Evolutionary conservation across 1,139 yeast genomes (phyloP).

Genomic region (Yamadazyma atmosphaerica): DNA sequence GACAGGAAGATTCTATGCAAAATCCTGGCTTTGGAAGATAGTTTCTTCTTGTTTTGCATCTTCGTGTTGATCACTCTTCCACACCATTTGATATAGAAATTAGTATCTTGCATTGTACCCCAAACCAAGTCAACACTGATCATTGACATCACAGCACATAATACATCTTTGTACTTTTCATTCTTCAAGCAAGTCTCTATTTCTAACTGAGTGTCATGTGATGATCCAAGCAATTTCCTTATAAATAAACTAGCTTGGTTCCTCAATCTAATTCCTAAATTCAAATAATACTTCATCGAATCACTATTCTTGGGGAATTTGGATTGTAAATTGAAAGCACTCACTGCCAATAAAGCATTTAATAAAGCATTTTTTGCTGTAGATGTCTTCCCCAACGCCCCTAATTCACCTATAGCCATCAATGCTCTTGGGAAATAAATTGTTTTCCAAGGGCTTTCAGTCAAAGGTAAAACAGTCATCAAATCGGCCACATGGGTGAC

Average conservation of each 20-base stretch:
- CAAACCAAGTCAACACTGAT: slow-evolving; percentile 85
- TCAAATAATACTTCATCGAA: slow-evolving; percentile 68
- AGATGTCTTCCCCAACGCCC: slow-evolving; percentile 72
- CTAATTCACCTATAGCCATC: slow-evolving; percentile 78
- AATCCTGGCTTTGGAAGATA: slow-evolving; percentile 74
- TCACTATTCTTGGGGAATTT: slow-evolving; percentile 61
- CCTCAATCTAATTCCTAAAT: slow-evolving; percentile 71
- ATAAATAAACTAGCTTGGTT: slow-evolving; percentile 74
- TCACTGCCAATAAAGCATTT: slow-evolving; percentile 78
- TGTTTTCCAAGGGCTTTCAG: slow-evolving; percentile 85
- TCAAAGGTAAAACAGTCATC: slow-evolving; percentile 83
- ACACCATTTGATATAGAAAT: slow-evolving; percentile 72
- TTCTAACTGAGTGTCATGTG: slow-evolving; percentile 34
- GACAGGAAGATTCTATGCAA: slow-evolving; percentile 79
- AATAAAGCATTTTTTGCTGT: slow-evolving; percentile 75
- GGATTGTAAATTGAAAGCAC: slow-evolving; percentile 78
- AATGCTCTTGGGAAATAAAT: slow-evolving; percentile 81
- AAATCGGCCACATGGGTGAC: slow-evolving; percentile 79
- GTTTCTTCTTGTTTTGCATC: slow-evolving; percentile 61
- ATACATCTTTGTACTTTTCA: slow-evolving; percentile 80
- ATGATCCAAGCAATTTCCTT: slow-evolving; percentile 43
- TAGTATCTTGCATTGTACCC: slow-evolving; percentile 90
- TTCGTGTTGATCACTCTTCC: slow-evolving; percentile 72
- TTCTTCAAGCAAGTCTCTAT: slow-evolving; percentile 54
- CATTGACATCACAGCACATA: slow-evolving; percentile 85